These are phyloP conservation scores for Phaseolus lunatus DNA, from an alignment of 306 rosid species.

Conservation along the genomic window DNA sequence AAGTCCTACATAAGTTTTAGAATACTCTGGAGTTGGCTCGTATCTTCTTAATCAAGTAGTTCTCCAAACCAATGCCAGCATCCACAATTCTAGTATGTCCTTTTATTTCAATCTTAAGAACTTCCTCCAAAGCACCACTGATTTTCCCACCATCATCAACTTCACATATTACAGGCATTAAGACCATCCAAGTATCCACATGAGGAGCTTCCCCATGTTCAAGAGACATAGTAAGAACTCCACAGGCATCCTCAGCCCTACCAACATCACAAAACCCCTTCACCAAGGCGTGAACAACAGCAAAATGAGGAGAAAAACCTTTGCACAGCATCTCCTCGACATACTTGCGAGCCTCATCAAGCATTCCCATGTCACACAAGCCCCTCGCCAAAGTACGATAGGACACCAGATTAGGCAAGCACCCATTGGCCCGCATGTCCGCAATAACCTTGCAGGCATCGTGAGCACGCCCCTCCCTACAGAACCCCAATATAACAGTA, in stretches of 20 bases:
- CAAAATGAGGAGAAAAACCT: conserved; percentile 79
- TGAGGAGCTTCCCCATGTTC: conserved; percentile 78
- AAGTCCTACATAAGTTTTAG: conserved; percentile 23
- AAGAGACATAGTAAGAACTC: conserved; percentile 54
- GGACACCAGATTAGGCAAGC: conserved; percentile 80
- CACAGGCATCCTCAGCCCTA: conserved; percentile 76
- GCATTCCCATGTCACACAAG: conserved; percentile 71
- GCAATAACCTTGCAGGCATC: conserved; percentile 83
- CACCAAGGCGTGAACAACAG: conserved; percentile 64
- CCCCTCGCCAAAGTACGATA: conserved; percentile 74
- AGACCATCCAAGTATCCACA: conserved; percentile 63
- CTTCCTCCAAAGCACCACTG: conserved; percentile 51
- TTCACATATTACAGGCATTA: conserved; percentile 69
- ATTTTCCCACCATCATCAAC: conserved; percentile 53
- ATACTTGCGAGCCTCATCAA: conserved; percentile 69
- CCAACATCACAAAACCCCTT: conserved; percentile 79
- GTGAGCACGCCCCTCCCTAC: conserved; percentile 75
- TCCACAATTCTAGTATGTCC: conserved; percentile 65
- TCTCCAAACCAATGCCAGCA: conserved; percentile 71
- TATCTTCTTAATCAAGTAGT: conserved; percentile 66
- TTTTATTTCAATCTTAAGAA: conserved; percentile 63
- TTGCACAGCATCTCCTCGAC: conserved; percentile 63
- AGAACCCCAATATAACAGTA: conserved; percentile 76
- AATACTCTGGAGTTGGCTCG: conserved; percentile 44
- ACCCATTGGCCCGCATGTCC: conserved; percentile 77